Evolutionary conservation across 2,329 filamentous ascomycete genomes (phyloP).

Genomic region (Pyrenophora tritici-repentis): DNA sequence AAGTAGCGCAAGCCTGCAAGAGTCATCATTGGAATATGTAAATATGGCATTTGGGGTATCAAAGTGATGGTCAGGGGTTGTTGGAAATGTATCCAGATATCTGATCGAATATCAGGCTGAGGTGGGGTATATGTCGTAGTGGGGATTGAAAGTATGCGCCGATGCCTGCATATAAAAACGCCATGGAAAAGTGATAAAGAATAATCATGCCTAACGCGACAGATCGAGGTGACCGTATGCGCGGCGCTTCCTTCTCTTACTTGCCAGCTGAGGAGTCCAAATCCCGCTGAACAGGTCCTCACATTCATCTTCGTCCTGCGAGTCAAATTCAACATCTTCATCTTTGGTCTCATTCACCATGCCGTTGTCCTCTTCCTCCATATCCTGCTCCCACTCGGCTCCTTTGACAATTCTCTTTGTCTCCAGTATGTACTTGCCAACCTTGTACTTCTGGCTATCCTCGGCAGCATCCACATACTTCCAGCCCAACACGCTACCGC

Average conservation of each 20-base stretch:
- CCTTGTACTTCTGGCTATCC: slow-evolving; percentile 66
- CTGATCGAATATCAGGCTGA: not conserved
- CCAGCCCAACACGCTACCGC: slow-evolving; percentile 64
- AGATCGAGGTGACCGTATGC: slow-evolving; percentile 2
- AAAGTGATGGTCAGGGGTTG: not conserved
- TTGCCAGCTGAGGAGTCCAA: slow-evolving; percentile 62
- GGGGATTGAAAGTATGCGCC: not conserved
- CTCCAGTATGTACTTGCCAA: slow-evolving; percentile 70
- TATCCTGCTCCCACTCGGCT: slow-evolving; percentile 57
- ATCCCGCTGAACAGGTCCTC: slow-evolving; percentile 67
- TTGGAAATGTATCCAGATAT: not conserved
- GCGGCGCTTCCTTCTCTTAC: slow-evolving; percentile 38
- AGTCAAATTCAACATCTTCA: slow-evolving; percentile 63
- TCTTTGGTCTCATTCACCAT: slow-evolving; percentile 12
- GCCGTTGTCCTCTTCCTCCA: slow-evolving; percentile 27
- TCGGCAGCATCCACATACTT: slow-evolving; percentile 68
- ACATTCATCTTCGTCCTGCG: slow-evolving; percentile 69
- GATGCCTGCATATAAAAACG: too few species aligned
- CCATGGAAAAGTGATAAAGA: not conserved
- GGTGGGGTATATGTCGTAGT: not conserved
- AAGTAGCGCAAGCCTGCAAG: not conserved
- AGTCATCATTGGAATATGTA: not conserved
- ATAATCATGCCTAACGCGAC: not conserved
- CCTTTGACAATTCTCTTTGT: slow-evolving; percentile 59
- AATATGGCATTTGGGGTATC: not conserved